Conservation (phyloP, 768 basidiomycete genomes). For the Pleurotus cornucopiae region DNA sequence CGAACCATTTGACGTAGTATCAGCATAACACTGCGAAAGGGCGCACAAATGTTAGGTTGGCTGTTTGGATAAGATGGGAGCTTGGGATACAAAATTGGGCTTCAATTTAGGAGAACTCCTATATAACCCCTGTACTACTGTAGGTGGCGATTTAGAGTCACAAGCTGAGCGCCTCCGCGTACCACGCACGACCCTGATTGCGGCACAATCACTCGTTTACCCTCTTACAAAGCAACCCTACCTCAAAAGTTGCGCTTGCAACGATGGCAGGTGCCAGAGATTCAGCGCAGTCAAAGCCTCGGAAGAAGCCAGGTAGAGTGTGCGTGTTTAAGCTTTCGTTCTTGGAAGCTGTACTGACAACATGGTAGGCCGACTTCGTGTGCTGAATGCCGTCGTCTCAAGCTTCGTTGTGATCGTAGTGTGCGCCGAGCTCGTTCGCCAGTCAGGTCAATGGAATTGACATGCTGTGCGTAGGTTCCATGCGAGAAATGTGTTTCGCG, state of each 20-base stretch:
- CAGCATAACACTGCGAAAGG: no score
- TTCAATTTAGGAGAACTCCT: no score
- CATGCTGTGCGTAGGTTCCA: constrained; percentile 46
- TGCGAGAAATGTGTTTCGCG: constrained; percentile 76
- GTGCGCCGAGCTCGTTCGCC: constrained; percentile 25
- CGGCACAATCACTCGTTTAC: no score
- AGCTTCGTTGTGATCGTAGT: constrained; percentile 63
- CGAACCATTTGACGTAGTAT: no score
- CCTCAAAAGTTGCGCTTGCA: neutral
- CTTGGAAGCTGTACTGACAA: constrained; percentile 22
- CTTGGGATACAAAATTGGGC: no score
- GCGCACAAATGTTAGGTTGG: no score
- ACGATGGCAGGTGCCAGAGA: neutral
- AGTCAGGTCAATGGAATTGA: constrained; percentile 6
- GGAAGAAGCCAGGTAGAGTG: constrained; percentile 46
- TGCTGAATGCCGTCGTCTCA: constrained; percentile 50
- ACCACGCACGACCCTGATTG: no score
- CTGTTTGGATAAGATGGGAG: no score
- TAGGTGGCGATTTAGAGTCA: no score
- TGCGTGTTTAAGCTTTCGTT: constrained; percentile 30
- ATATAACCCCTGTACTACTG: no score
- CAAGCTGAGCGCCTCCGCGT: no score
- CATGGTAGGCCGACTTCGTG: constrained; percentile 41
- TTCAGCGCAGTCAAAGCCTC: constrained; percentile 14
- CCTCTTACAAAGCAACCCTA: no score